Evolutionary conservation across 208 protist species (phyloP), one percentile per base, ranked within the genome.

Genomic region (Trypanosoma brucei): DNA sequence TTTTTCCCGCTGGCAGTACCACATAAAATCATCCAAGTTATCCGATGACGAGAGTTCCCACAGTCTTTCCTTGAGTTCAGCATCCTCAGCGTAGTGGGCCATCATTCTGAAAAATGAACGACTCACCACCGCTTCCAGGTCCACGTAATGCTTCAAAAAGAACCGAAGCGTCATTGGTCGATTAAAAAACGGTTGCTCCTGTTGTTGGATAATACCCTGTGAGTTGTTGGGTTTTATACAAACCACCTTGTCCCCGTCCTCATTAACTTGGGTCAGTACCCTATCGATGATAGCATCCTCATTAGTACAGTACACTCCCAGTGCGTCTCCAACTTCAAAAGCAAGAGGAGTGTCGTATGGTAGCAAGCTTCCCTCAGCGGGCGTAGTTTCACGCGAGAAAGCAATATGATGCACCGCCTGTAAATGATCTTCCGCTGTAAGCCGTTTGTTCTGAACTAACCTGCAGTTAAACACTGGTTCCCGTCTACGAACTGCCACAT

Each of bases 1-100:
- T 70, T 95, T 95, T 70, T 95, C 90, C 31, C 86, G 81, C 64
- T 93, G 72, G 30, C 76, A 75, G 65, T 95, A 95, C 37, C 69
- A 62, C 39, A 93, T 75, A 62, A 87, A 95, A 34, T 89, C 86
- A 65, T 82, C 77, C 31, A 83, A 58, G 56, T 80, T 53, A 8
- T 65, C 57, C 22, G 80, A 73, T 50, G 81, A 75, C 9, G 82
- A 74, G 11, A 95, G 64, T 71, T 95, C 90, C 37, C 74, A 62
- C 49, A 95, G 76, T 7, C 90, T 75, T 70, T 91, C 82, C 39
- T 55, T 75, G 36, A 86, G 67, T 55, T 80, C 77, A 3, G 53
- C 62, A 33, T 72, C 72, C 11, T 49, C 31, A 9, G 59, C 34
- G 64, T 76, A 63, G 65, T 62, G n/a, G 4, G 83, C 62, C 54